phyloP scores from a whole-genome alignment of 257 asterid genomes.

The Primulina tabacum region DNA sequence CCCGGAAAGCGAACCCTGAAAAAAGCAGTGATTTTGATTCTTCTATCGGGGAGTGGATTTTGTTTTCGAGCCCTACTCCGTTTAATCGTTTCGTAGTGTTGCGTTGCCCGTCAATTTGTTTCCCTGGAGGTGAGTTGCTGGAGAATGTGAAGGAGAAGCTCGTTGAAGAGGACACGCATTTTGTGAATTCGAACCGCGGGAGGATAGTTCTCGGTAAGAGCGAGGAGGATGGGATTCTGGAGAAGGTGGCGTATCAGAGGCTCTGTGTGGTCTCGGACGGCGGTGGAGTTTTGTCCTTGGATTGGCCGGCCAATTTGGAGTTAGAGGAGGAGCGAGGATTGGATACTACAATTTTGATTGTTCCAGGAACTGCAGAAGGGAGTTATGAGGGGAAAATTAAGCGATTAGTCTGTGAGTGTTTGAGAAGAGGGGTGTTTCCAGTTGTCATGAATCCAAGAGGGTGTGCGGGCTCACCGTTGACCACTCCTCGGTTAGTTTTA shows the following conservation, averaged over 20 bases:
- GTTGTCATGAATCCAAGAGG: constrained; percentile 97
- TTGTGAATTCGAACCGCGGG: constrained; percentile 62
- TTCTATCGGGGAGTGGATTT: constrained; percentile 74
- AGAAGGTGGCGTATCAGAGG: constrained; percentile 75
- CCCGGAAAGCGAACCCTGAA: constrained; percentile 21
- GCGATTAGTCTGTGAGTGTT: constrained; percentile 59
- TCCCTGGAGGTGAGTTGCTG: constrained; percentile 56
- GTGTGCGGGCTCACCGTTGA: constrained; percentile 90
- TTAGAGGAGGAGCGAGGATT: constrained; percentile 80
- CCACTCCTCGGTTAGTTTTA: constrained; percentile 68
- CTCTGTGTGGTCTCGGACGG: constrained; percentile 66
- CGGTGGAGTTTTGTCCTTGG: constrained; percentile 86
- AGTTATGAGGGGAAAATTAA: constrained; percentile 55
- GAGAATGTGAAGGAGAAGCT: constrained; percentile 70
- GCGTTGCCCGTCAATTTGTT: constrained; percentile 78
- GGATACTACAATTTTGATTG: constrained; percentile 75
- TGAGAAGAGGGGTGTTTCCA: constrained; percentile 79
- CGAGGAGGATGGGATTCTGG: constrained; percentile 36
- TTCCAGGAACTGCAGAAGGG: constrained; percentile 88
- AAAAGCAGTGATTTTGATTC: constrained; percentile 10
- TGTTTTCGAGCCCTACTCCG: constrained; percentile 84
- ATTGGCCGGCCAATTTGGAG: constrained; percentile 89
- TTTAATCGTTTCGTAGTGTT: constrained; percentile 81
- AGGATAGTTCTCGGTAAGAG: constrained; percentile 39
- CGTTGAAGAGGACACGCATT: constrained; percentile 70